Evolutionary conservation across 768 basidiomycete species (phyloP).

Genomic region (Austroboletus festivus): DNA sequence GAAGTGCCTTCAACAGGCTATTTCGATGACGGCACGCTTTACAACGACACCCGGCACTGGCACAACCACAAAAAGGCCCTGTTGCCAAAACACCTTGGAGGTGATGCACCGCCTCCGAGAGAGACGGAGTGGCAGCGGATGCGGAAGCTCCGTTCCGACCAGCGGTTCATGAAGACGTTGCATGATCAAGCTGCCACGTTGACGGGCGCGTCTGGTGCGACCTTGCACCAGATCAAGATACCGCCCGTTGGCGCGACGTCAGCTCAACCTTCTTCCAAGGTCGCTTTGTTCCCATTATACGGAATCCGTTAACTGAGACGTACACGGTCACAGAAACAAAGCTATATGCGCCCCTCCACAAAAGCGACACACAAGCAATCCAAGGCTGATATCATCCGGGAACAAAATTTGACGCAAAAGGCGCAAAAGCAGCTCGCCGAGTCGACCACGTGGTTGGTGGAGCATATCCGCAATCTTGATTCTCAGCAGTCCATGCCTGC

Average conservation of each 20-base stretch:
- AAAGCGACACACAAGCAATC: slow-evolving; percentile 30
- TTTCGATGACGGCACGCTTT: slow-evolving; percentile 41
- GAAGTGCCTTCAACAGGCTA: slow-evolving; percentile 11
- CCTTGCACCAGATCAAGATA: slow-evolving; percentile 54
- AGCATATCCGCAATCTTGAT: slow-evolving; percentile 40
- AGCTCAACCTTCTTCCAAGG: slow-evolving; percentile 12
- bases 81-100: slow-evolving; percentile 54
- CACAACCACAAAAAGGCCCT: slow-evolving; percentile 48
- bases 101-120: slow-evolving; percentile 32
- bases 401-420: slow-evolving; percentile 45
- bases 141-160: slow-evolving; percentile 42
- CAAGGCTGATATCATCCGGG: slow-evolving; percentile 41
- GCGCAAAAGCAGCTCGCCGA: slow-evolving; percentile 37
- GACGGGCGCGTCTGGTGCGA: slow-evolving; percentile 57
- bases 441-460: slow-evolving; percentile 51
- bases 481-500: slow-evolving; percentile 15
- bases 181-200: slow-evolving; percentile 60
- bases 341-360: slow-evolving; percentile 13
- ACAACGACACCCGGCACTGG: slow-evolving; percentile 59
- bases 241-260: slow-evolving; percentile 33
- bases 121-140: slow-evolving; percentile 36
- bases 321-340: slow-evolving; percentile 14
- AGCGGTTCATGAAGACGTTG: slow-evolving; percentile 54
- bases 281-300: no score
- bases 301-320: slow-evolving; percentile 1